phyloP scores from a whole-genome alignment of 148 eudicot species.

The Camellia sinensis region DNA sequence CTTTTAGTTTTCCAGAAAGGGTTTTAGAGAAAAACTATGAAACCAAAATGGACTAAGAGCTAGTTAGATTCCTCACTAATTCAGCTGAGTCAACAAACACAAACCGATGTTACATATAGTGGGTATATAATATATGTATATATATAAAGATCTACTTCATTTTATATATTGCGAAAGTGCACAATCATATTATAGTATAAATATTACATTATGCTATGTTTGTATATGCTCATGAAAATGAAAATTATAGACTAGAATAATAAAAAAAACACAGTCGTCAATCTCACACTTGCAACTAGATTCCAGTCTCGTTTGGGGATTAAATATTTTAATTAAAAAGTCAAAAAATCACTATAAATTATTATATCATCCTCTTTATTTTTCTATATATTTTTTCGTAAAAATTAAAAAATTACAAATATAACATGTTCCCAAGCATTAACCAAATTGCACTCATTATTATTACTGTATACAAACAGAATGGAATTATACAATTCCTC shows the following conservation, averaged over 20 bases:
- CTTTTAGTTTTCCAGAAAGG: background rate
- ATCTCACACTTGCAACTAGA: background rate
- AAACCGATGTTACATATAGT: background rate
- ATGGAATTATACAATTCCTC: no score
- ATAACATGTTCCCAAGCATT: no score
- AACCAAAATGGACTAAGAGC: background rate
- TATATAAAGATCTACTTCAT: background rate
- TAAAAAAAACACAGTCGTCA: background rate
- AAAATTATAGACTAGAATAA: background rate
- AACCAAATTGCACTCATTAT: no score
- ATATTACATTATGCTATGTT: background rate
- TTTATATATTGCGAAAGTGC: background rate
- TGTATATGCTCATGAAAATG: background rate
- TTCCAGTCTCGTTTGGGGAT: no score
- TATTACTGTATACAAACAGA: no score
- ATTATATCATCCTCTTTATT: no score
- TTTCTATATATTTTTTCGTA: no score
- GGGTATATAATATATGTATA: background rate
- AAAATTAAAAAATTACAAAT: no score
- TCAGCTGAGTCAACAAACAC: conserved; percentile 21
- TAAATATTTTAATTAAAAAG: no score
- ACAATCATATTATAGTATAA: background rate
- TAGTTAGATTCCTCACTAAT: background rate
- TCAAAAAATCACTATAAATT: no score
- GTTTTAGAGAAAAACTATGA: background rate